Conservation (phyloP, 2,329 filamentous ascomycete species). For the Endoconidiophora polonica region DNA sequence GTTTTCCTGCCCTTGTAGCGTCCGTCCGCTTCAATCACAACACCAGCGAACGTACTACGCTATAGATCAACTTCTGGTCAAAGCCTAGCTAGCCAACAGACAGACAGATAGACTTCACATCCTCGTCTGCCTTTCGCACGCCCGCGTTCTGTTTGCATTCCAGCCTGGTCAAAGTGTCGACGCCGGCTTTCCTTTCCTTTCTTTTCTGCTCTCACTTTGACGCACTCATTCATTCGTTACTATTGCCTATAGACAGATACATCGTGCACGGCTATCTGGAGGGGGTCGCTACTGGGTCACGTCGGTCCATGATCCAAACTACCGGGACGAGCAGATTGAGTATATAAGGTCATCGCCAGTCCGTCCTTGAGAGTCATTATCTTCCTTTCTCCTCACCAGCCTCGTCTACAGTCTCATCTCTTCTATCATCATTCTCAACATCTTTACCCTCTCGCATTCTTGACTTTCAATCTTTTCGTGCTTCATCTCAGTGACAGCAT, state of each 20-base stretch:
- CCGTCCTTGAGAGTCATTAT: not conserved
- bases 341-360: constrained; percentile 9
- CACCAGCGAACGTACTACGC: too few species aligned
- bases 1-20: too few species aligned
- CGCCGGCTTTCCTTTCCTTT: not conserved
- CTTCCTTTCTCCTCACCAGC: not conserved
- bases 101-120: too few species aligned
- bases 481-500: too few species aligned
- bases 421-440: not conserved
- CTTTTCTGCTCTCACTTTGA: not conserved
- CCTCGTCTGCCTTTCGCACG: too few species aligned
- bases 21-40: too few species aligned
- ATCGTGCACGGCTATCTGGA: too few species aligned
- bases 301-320: constrained; percentile 5
- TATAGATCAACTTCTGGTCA: too few species aligned
- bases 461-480: not conserved
- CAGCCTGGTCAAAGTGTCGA: not conserved
- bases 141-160: too few species aligned
- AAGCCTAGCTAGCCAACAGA: too few species aligned
- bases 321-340: constrained; percentile 4
- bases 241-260: too few species aligned
- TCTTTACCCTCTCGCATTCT: not conserved
- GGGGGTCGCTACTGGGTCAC: not conserved
- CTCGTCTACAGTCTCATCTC: constrained; percentile 1
- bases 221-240: not conserved